Base-by-base conservation (phyloP, 2,329 filamentous ascomycete species). In the Byssochlamys sp. region DNA sequence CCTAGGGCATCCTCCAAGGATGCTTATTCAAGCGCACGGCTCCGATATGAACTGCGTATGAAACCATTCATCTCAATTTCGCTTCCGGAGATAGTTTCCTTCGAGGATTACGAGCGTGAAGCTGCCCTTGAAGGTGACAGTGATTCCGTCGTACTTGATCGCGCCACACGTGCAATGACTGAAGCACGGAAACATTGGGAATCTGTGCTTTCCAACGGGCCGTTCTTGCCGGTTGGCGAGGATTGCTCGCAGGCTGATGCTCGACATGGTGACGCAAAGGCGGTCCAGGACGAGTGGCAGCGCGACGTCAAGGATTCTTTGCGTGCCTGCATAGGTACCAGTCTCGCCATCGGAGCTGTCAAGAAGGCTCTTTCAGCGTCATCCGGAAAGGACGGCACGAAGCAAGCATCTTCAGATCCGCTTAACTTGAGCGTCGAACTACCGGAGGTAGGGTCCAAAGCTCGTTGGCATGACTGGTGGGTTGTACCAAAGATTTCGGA, bases 1-100 rank as follows among this genome's bases (percentile, higher is more conserved):
- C 73, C 73, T 1, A 71, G 27, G 67, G 85, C 60, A 63, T 90
- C 63, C 73, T 77, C 54, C 58, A 56, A 65, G 10, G 64, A 72
- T 28, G 85, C 87, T 0, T 95, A 91, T 69, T 83, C 85, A 57
- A 82, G 81, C 14, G 82, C 88, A 58, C 73, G 78, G 31, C 75
- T 91, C 3, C 84, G 90, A 11, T 91, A 94, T 70, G 88, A 94
- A 63, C 75, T 95, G 9, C 87, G 91, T 58, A 94, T 95, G 89
- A 89, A 88, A 66, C 89, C 90, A 0, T 96, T 95, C 66, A 77
- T 86, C 0, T 70, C 77, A 6, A 81, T 95, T 57, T 80, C 82
- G 9, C 78, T 89, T 1, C 88, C 90, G 0, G 81, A 84, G 59
- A 77, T 89, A 11, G 84, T 88, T 0, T 75, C 81, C 0, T 87